Evolutionary conservation across 1,284 basidiomycete species (phyloP), one percentile per base, ranked within the genome.

Genomic region (Boletellus deceptivus): DNA sequence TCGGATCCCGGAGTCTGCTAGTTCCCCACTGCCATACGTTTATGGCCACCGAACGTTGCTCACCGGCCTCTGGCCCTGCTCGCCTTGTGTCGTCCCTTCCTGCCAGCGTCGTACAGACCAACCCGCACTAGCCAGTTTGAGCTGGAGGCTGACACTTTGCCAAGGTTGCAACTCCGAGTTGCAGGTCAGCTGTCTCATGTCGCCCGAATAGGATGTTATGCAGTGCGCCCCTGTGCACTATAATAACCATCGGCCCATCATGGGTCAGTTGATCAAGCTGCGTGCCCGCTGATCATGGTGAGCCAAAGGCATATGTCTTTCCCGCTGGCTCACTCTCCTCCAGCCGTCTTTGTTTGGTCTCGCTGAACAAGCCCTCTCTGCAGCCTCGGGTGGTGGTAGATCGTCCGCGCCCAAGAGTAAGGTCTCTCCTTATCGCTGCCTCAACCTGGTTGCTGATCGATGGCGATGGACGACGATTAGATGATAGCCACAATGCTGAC

Each of bases 291-390:
- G 46, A 44, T 35, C 55, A 72, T 74, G 69, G 70, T 71, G 52
- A 36, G 62, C 44, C 18, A 3, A 31, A 33, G 11, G 29, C 4
- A 31, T 13, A 13, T 35, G 34, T n/a, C 24, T 17, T 22, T 37
- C 8, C 9, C 43, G 4, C 36, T 22, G 1, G n/a, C 41, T 52
- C 37, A 66, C 33, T 11, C 24, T 33, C 29, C 3, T 22, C 44
- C 41, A 86, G 87, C 84, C 88, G 51, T 74, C 63, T 51, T 77
- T 89, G 55, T 74, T 88, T 35, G 80, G 79, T 56, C 64, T 90
- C 57, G 87, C 85, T 13, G 84, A 88, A 69, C 64, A 88, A 65
- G 82, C 37, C 14, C 22, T 68, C 42, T 53, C 55, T 34, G 14
- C 37, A 3, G 83, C 58, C 67, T 71, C 56, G 62, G 75, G 36